A percentile compares a stretch with the other conserved stretches of the same genome.
phyloP scores from a whole-genome alignment of 768 basidiomycete genomes.

The Sarcomyxa edulis region DNA sequence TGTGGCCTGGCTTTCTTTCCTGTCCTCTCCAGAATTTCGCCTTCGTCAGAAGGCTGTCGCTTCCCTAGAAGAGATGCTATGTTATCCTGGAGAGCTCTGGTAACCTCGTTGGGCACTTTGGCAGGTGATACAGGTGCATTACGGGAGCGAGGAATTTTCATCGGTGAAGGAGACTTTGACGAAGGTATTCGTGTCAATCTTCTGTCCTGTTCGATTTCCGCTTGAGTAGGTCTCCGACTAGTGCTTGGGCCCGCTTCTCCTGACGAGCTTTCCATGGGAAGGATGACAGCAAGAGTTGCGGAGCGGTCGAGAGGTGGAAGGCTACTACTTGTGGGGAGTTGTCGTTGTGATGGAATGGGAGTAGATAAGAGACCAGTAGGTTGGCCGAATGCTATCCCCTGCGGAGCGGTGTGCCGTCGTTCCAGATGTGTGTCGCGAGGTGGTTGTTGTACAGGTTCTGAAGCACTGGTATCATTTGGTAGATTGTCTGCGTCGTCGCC shows the following conservation, averaged over 20 bases:
- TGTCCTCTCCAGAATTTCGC: constrained; percentile 19
- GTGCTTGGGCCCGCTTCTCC: too few relatives aligned
- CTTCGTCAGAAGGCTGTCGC: constrained; percentile 41
- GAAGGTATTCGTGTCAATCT: constrained; percentile 45
- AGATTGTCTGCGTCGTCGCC: too few relatives aligned
- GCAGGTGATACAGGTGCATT: constrained; percentile 25
- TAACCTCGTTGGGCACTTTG: constrained; percentile 40
- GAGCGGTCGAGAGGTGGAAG: neutral
- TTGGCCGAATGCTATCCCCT: too few relatives aligned
- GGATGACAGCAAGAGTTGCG: neutral
- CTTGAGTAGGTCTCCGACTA: constrained; percentile 9
- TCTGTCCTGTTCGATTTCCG: constrained; percentile 20
- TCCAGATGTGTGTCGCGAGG: too few relatives aligned
- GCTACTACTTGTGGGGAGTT: too few relatives aligned
- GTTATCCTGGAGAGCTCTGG: constrained; percentile 63
- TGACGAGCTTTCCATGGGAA: too few relatives aligned
- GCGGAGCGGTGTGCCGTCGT: too few relatives aligned
- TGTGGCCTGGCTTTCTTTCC: constrained; percentile 35
- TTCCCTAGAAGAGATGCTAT: constrained; percentile 70
- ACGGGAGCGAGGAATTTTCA: constrained; percentile 30
- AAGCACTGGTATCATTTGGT: too few relatives aligned
- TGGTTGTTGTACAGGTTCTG: too few relatives aligned
- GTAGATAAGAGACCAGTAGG: too few relatives aligned
- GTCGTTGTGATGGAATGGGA: too few relatives aligned
- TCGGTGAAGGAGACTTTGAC: constrained; percentile 50